phyloP scores from a whole-genome alignment of 2,329 filamentous ascomycete species.

The Mollisiaceae sp. region DNA sequence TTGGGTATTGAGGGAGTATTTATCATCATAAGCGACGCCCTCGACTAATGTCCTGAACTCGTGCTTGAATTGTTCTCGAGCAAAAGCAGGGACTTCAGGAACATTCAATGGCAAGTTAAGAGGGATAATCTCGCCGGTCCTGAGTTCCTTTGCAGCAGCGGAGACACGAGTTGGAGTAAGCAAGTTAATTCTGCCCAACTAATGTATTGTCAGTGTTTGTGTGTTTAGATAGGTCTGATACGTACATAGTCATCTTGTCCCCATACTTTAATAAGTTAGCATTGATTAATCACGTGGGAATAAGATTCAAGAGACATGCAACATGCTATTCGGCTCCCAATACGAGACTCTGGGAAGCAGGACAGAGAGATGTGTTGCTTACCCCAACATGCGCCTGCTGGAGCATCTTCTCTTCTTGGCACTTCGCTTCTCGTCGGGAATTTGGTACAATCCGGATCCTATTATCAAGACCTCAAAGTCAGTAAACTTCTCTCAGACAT shows the following conservation, averaged over 20 bases:
- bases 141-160: conserved; percentile 49
- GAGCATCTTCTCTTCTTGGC: conserved; percentile 38
- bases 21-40: conserved; percentile 60
- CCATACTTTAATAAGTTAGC: conserved; percentile 29
- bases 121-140: conserved; percentile 48
- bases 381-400: conserved; percentile 40
- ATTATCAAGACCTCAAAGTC: too few relatives aligned
- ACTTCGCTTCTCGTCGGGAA: conserved; percentile 40
- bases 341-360: too few relatives aligned
- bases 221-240: background rate
- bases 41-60: conserved; percentile 38
- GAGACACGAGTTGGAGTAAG: conserved; percentile 51
- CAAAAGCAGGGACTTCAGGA: conserved; percentile 46
- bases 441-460: conserved; percentile 39
- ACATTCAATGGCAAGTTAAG: conserved; percentile 37
- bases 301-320: too few relatives aligned
- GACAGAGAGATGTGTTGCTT: too few relatives aligned
- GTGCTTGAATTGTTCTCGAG: conserved; percentile 43
- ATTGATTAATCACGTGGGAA: too few relatives aligned
- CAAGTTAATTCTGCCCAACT: conserved; percentile 53
- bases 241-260: conserved; percentile 40
- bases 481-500: too few relatives aligned
- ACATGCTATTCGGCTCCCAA: too few relatives aligned
- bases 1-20: conserved; percentile 63
- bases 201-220: background rate